Evolutionary conservation across 495 filamentous ascomycete species (phyloP), one percentile per base, ranked within the genome.

Genomic region (Glonium stellatum): DNA sequence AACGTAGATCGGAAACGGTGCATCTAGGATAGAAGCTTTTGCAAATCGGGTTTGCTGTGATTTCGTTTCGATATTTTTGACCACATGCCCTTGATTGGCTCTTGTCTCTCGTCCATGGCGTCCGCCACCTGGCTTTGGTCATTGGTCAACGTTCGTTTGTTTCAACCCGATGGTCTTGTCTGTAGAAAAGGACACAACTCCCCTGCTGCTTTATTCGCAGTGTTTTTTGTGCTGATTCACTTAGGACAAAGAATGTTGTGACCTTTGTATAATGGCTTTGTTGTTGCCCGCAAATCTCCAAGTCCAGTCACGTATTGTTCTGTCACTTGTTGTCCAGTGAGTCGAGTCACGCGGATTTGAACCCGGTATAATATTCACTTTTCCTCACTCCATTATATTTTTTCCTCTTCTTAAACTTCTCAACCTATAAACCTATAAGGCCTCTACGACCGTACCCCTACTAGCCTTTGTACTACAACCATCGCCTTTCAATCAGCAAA

Each of bases 21-120:
- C 52, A 62, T 63, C 56, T 60, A 53, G 60, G 56, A 48, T 52
- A 60, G 62, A 67, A 67, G 64, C 64, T 67, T 62, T 46, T 57
- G 49, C 52, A 48, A 15, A 59, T 22, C 50, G 27, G 55, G 42
- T 51, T 56, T 37, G 53, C 54, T 35, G 57, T 53, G 56, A 60
- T 60, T 63, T 34, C 36, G 64, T 63, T 67, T 67, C 57, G 64
- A 57, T 55, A 55, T 57, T 27, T 31, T 49, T 27, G 18, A 6
- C 23, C 23, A 27, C 36, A 23, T 34, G 9, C 31, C 51, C 48
- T 67, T 47, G 25, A 67, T 67, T 67, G 64, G 64, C 48, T 63
- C 49, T 44, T 39, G 41, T 48, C 12, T 15, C 35, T 5, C 54
- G 44, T 31, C 31, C 41, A 35, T 27, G 42, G 44, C 49, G 55